Evolutionary conservation across 1,284 basidiomycete species (phyloP), one percentile per base, ranked within the genome.

Genomic region (Tilletia walkeri): DNA sequence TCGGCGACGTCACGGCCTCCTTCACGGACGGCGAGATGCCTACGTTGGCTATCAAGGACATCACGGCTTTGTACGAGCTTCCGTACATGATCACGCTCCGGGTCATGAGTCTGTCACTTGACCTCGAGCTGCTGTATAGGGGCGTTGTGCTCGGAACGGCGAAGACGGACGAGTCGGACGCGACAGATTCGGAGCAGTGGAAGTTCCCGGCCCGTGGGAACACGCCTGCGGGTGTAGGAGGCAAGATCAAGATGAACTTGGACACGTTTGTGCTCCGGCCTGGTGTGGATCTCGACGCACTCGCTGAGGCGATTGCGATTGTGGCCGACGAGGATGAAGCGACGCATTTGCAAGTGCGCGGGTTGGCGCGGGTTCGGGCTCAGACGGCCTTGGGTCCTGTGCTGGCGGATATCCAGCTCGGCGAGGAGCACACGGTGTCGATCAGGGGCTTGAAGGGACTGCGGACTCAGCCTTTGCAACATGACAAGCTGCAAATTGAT

Each of bases 41-140:
- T 38, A 49, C 72, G 7, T 66, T 80, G 30, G 50, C 47, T 14
- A 39, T 72, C 24, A 72, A 75, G 67, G 71, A 76, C 59, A 66
- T 80, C 4, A 59, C 72, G 0, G 76, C 73, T 49, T 24, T 73
- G 14, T 72, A 79, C 34, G 69, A 72, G 48, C 65, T 80, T 61
- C 78, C 78, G 12, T 75, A 73, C 48, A 66, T 70, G 18, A 67
- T 80, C 47, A 66, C 71, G n/a, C 69, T 76, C 65, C 68, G 71
- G 16, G 67, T 79, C 3, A 54, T 75, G 39, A 59, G 70, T 0
- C 70, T 76, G 16, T 54, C 73, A 24, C 77, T 76, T 14, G 71
- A 77, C 41, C 66, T 80, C n/a, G 73, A 78, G 54, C 70, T 80
- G 34, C 72, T 79, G n/a, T 78, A 68, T 50, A 69, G 74, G 9